Conservation (phyloP, 331 rosid species). For the Quercus phellos region DNA sequence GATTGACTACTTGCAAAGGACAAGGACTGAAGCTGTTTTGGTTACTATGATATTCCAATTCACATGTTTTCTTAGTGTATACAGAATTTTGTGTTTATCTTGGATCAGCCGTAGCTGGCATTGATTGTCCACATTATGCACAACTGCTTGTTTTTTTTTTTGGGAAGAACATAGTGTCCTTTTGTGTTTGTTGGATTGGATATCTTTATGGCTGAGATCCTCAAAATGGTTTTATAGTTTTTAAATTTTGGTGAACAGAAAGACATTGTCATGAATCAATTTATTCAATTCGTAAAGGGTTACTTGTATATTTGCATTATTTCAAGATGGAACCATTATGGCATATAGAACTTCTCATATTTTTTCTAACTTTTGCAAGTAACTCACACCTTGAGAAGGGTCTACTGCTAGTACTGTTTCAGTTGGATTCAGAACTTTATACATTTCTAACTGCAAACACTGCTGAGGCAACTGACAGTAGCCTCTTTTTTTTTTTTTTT, state of each 20-base stretch:
- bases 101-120: not conserved
- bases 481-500: not conserved
- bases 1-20: not conserved
- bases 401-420: not conserved
- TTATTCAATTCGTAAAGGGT: not conserved
- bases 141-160: not conserved
- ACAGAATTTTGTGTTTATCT: not conserved
- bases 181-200: not conserved
- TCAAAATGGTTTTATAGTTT: not conserved
- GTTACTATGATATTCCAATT: not conserved
- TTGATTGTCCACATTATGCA: not conserved
- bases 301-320: not conserved
- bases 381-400: not conserved
- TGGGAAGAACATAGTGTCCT: not conserved
- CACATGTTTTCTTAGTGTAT: not conserved
- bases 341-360: not conserved
- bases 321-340: not conserved
- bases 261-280: not conserved
- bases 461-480: not conserved
- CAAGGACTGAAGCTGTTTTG: not conserved
- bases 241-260: not conserved
- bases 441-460: not conserved
- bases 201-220: not conserved
- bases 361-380: not conserved
- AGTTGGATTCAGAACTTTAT: not conserved